These are phyloP conservation scores for Borealophlyctis nickersoniae DNA, from an alignment of 192 early-diverging fungal species.

Conservation along the genomic window DNA sequence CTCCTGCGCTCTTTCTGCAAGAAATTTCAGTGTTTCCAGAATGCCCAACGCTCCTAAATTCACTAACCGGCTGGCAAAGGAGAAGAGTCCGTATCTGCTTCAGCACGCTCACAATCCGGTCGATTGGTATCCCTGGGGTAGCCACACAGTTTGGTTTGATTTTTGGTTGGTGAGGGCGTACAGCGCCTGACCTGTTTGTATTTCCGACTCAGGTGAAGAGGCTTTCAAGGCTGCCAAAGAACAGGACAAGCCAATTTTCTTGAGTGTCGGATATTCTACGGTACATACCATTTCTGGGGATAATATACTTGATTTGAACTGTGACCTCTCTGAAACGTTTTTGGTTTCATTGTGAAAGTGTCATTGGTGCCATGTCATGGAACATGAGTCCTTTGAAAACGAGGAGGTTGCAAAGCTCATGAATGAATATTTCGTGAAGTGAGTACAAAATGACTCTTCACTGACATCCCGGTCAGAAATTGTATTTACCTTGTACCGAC, in stretches of 20 bases:
- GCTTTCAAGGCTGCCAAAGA: slow-evolving; percentile 51
- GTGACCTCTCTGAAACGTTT: too few species aligned
- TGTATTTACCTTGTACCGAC: not conserved
- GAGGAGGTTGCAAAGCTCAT: slow-evolving; percentile 51
- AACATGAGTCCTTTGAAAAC: slow-evolving; percentile 63
- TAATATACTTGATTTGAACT: not conserved
- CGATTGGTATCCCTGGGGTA: slow-evolving; percentile 66
- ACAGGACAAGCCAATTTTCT: slow-evolving; percentile 60
- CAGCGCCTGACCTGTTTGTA: not conserved
- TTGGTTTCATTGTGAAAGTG: too few species aligned
- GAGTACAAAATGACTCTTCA: too few species aligned
- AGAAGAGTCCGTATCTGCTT: slow-evolving; percentile 59
- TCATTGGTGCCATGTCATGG: slow-evolving; percentile 65
- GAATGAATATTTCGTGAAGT: slow-evolving; percentile 56
- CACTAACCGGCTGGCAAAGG: slow-evolving; percentile 50
- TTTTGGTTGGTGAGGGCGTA: too few species aligned
- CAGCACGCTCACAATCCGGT: slow-evolving; percentile 55
- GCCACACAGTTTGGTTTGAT: too few species aligned
- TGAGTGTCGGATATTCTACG: slow-evolving; percentile 66
- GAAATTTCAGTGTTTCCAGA: not conserved
- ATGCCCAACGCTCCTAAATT: slow-evolving; percentile 4
- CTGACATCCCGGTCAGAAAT: not conserved
- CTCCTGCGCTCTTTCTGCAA: too few species aligned
- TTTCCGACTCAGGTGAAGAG: slow-evolving; percentile 39
- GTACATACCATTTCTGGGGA: not conserved